Evolutionary conservation across 2,329 filamentous ascomycete genomes (phyloP), one percentile per base, ranked within the genome.

Genomic region (Xylariaceae sp.): DNA sequence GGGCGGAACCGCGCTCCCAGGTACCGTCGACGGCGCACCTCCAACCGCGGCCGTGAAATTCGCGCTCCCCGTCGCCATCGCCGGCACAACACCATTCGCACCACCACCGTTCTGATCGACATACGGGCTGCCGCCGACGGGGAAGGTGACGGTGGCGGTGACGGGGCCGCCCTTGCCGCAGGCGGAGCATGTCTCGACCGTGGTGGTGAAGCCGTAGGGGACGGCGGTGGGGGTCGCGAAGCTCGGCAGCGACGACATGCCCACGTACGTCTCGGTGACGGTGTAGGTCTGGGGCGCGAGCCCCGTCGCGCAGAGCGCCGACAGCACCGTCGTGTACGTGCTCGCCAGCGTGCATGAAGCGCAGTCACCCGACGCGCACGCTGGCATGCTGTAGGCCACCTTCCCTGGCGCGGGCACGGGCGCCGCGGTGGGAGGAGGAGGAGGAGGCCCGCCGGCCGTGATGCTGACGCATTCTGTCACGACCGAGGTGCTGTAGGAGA

Each of bases 221-320:
- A 65, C 32, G 4, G 19, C 14, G 1, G 62, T 66, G 4, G 59
- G 53, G 7, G 47, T 26, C 18, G 48, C 56, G 45, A 65, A 66
- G 9, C 3, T 23, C 12, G 62, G 64, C 19, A 66, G 55, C 18
- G 61, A 47, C 10, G 62, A 64, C 19, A 65, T 40, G 20, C 64
- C 64, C 20, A 62, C 48, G 40, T 65, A 66, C 19, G 64, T 64
- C 54, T 66, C 64, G 2, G 61, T 59, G 32, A 66, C 48, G 9
- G 63, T 63, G 46, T 66, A 66, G 1, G 50, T 45, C 32, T 61
- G 59, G 9, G 16, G 23, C 18, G 47, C 49, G 20, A 57, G 26
- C 6, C 57, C 61, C 7, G 41, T 43, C 14, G 62, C 46, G 21
- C 47, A 50, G 44, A 64, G 60, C 18, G 49, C 49, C 12, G 45